Evolutionary conservation across 192 early-diverging fungal genomes (phyloP).

Genomic region (Gigaspora rosea): DNA sequence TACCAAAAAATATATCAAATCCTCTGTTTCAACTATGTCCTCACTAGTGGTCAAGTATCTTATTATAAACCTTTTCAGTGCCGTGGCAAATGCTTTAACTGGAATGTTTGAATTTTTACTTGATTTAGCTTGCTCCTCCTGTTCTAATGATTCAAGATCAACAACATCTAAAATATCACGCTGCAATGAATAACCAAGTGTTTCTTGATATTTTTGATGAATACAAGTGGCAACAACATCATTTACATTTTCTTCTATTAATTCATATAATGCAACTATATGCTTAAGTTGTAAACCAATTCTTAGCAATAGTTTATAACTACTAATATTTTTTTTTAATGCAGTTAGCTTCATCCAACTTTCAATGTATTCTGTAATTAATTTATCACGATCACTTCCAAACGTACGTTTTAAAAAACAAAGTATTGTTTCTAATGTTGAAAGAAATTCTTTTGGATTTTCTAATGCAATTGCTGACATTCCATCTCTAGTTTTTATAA

Average conservation of each 20-base stretch:
- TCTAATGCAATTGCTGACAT: conserved; percentile 21
- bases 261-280: conserved; percentile 33
- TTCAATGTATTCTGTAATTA: conserved; percentile 21
- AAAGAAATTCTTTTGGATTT: conserved; percentile 11
- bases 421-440: conserved; percentile 29
- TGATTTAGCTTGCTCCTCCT: not conserved
- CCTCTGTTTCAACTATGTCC: not conserved
- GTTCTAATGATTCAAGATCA: not conserved
- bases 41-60: not conserved
- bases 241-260: conserved; percentile 29
- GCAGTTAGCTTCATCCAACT: conserved; percentile 25
- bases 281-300: conserved; percentile 13
- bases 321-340: not conserved
- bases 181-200: not conserved
- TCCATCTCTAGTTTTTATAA: not conserved
- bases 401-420: conserved; percentile 32
- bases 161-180: not conserved
- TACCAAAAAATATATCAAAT: not conserved
- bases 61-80: conserved; percentile 30
- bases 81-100: not conserved
- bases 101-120: not conserved
- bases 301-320: not conserved
- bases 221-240: conserved; percentile 2
- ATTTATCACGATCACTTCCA: not conserved
- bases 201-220: conserved; percentile 18